A percentile compares a stretch with the other conserved stretches of the same genome.
Evolutionary conservation across 2,329 filamentous ascomycete species (phyloP).

Genomic region (Penicillium sp.): DNA sequence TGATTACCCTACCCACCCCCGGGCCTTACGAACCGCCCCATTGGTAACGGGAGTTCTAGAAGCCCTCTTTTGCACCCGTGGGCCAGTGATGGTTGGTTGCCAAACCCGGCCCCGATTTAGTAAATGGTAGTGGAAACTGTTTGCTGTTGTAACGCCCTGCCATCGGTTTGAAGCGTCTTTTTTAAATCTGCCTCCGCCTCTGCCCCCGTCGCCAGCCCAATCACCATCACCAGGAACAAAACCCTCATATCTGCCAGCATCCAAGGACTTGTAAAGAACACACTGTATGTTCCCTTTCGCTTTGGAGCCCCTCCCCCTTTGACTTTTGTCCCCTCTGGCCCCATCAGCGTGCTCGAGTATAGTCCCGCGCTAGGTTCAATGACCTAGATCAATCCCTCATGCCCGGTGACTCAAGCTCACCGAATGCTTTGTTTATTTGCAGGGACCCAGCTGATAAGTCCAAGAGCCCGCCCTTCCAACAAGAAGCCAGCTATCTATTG

Average conservation of each 20-base stretch:
- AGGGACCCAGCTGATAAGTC: conserved; percentile 13
- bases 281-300: conserved; percentile 15
- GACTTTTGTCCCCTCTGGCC: conserved; percentile 8
- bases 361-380: conserved; percentile 14
- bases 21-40: conserved; percentile 4
- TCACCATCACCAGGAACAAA: conserved; percentile 7
- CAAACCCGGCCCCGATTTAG: conserved; percentile 13
- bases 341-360: conserved; percentile 8
- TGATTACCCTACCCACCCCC: conserved; percentile 3
- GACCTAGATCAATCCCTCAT: conserved; percentile 19
- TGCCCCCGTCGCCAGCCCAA: conserved; percentile 16
- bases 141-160: conserved; percentile 15
- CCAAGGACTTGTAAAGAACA: conserved; percentile 1
- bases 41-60: conserved; percentile 20
- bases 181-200: conserved; percentile 14
- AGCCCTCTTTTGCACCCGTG: conserved; percentile 11
- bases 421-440: conserved; percentile 12
- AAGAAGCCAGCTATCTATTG: conserved; percentile 6
- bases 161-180: conserved; percentile 9
- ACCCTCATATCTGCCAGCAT: conserved; percentile 7
- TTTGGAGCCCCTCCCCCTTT: conserved; percentile 8
- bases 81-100: conserved; percentile 11
- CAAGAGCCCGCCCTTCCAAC: conserved; percentile 8
- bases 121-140: conserved; percentile 19
- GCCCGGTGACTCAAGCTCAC: conserved; percentile 21